Base-by-base conservation (phyloP, 768 basidiomycete genomes). In the Amanita polypyramis region DNA sequence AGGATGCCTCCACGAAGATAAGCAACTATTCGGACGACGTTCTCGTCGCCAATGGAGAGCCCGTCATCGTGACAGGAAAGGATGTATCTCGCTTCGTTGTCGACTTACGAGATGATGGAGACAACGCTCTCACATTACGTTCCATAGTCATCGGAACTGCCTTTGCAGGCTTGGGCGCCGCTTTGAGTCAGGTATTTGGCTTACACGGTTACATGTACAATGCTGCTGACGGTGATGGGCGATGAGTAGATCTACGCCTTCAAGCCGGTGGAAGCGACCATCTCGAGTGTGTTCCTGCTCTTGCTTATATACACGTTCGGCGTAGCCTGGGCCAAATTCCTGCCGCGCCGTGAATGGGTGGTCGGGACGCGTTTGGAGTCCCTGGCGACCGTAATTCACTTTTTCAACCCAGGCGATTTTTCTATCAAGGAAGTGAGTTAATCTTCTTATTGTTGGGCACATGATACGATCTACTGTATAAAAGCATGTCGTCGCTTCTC, bases 341-440 rank as follows among this genome's bases (percentile, higher is more conserved):
- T 77, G 5, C 76, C 75, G 1, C 63, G 61, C 3, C 57, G 62
- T 2, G 56, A 62, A n/a, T 66, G 55, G 60, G 71, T 76, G 7
- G 61, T 65, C 43, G 73, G 73, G 2, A 75, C 73, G 2, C 65
- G 68, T 15, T 63, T 72, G 33, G 60, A 66, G 15, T 57, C 61
- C 29, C 56, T 78, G 1, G 72, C 58, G 1, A 65, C 66, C 12
- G 32, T 69, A 15, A 46, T 77, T 9, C 62, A 66, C 29, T 70
- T 77, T 49, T 60, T 81, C 54, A 81, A 81, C 51, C 79, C 78
- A 10, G 76, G 76, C 0, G 62, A 66, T n/a, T 81, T 80, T 54
- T 57, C 58, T 5, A 54, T 82, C 46, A 81, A 82, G 53, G 79
- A 82, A 69, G 78, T 77, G 7, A 12, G 66, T 53, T 6, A 34